Conservation (phyloP, 2,329 filamentous ascomycete genomes). For the Helicocarpus griseus region DNA sequence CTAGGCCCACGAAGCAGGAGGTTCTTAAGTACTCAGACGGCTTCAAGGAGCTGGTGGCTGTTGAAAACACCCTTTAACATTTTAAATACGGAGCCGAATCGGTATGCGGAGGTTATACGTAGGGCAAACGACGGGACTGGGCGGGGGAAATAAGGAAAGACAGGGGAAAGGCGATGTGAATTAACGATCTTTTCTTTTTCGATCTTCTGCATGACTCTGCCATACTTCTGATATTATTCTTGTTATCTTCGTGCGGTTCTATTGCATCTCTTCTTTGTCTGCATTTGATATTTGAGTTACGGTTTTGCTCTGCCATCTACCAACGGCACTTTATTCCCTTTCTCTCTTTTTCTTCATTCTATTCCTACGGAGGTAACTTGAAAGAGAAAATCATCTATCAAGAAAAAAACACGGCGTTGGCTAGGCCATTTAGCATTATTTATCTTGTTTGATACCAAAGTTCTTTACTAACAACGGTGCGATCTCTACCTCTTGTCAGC, state of each 20-base stretch:
- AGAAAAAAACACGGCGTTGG: not conserved
- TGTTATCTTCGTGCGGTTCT: not conserved
- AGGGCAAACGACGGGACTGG: too few species aligned
- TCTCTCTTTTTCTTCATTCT: too few species aligned
- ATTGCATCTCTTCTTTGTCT: not conserved
- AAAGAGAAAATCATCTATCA: not conserved
- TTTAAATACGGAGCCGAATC: too few species aligned
- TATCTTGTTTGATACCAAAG: not conserved
- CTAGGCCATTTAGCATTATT: not conserved
- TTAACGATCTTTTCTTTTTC: not conserved
- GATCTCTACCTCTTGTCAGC: not conserved
- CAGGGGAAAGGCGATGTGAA: not conserved
- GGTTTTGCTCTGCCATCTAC: not conserved
- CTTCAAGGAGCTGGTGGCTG: conserved; percentile 49
- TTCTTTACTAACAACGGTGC: too few species aligned
- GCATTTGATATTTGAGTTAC: not conserved
- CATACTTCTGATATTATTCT: not conserved
- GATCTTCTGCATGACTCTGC: not conserved
- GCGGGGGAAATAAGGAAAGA: not conserved
- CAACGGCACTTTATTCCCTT: not conserved
- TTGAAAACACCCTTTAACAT: conserved; percentile 10
- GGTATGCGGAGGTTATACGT: too few species aligned
- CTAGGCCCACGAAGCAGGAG: conserved; percentile 55
- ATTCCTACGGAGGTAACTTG: too few species aligned
- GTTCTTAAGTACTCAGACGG: conserved; percentile 97